Evolutionary conservation across 108 stramenopile species (phyloP).

Genomic region (Parietichytrium sp.): DNA sequence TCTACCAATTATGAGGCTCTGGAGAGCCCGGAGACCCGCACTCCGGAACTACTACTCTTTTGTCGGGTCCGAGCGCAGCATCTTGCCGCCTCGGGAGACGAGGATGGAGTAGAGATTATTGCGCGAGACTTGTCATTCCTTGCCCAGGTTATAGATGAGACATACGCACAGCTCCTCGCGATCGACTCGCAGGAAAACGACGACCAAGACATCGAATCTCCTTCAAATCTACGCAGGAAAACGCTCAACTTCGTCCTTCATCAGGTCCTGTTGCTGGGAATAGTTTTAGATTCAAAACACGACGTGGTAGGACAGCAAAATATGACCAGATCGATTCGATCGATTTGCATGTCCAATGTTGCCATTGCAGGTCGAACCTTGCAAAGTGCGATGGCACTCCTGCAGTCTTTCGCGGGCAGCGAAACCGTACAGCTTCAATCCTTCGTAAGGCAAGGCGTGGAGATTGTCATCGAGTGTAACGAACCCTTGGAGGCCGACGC

Average conservation of each 20-base stretch:
- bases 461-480: not conserved
- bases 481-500: constrained; percentile 30
- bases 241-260: constrained; percentile 18
- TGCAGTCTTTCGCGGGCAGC: not conserved
- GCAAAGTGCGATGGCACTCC: not conserved
- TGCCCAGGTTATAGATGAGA: constrained; percentile 10
- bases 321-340: not conserved
- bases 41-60: no score
- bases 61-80: no score
- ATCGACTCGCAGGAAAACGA: not conserved
- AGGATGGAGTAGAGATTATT: constrained; percentile 1
- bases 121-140: not conserved
- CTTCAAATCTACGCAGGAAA: not conserved
- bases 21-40: no score
- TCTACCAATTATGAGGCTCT: no score
- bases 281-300: not conserved
- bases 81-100: no score
- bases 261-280: not conserved
- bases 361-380: no score
- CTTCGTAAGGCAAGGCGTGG: not conserved
- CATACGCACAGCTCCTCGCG: not conserved
- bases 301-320: constrained; percentile 24
- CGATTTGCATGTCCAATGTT: no score
- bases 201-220: not conserved
- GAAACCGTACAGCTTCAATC: not conserved